A percentile compares a stretch with the other conserved stretches of the same genome.
Conservation (phyloP, 2,329 filamentous ascomycete species). For the Penicillium corylophilum region DNA sequence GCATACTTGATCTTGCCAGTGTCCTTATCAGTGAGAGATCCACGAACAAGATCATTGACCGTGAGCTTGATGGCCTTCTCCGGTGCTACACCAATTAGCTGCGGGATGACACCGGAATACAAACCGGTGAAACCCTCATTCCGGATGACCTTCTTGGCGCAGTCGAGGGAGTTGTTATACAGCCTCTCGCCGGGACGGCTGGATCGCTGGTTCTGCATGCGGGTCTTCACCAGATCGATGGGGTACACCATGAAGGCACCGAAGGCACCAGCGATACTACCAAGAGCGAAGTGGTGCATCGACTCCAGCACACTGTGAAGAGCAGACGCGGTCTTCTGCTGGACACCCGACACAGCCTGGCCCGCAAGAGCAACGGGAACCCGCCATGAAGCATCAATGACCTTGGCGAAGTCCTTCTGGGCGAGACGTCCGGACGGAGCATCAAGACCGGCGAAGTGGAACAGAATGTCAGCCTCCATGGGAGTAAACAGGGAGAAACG, state of each 20-base stretch:
- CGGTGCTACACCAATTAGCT: constrained; percentile 95
- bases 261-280: constrained; percentile 89
- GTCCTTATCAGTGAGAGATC: constrained; percentile 69
- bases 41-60: constrained; percentile 89
- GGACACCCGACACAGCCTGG: constrained; percentile 45
- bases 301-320: constrained; percentile 70
- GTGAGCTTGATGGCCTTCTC: constrained; percentile 99
- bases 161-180: constrained; percentile 97
- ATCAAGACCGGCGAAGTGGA: constrained; percentile 94
- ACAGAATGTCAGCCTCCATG: constrained; percentile 97
- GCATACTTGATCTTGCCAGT: constrained; percentile 68
- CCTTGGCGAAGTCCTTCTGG: constrained; percentile 84
- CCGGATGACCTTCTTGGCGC: constrained; percentile 84
- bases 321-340: constrained; percentile 56
- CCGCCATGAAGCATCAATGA: constrained; percentile 90
- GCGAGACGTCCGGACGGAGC: constrained; percentile 82
- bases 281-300: constrained; percentile 84
- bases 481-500: constrained; percentile 96
- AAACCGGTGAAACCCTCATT: constrained; percentile 89
- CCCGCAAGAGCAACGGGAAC: constrained; percentile 58
- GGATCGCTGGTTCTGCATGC: constrained; percentile 94
- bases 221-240: constrained; percentile 97
- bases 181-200: constrained; percentile 78
- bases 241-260: constrained; percentile 99
- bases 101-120: constrained; percentile 91